Base-by-base conservation (phyloP, 2,329 filamentous ascomycete genomes). In the Penicillium sp. region DNA sequence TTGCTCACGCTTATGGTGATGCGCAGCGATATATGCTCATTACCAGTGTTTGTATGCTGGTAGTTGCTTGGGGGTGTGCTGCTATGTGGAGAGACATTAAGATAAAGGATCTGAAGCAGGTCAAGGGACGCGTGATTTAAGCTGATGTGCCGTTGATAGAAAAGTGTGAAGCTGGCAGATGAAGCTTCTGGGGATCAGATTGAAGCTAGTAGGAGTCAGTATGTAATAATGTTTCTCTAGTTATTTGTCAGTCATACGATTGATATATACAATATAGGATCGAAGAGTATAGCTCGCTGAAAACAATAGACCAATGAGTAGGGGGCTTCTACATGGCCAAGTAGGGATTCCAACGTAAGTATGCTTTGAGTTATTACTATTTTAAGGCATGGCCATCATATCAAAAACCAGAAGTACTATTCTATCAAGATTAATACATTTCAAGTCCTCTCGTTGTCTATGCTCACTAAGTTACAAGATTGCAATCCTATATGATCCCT, bases 21-120 rank as follows among this genome's bases (percentile, higher is more conserved):
- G 73, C 76, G 1, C 80, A 82, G 66, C 65, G 75, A 6, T 59
- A 81, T 37, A 70, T 82, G 15, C 80, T 78, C 57, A 81, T 81
- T 52, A 76, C 78, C 1, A 80, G 80, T 15, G 78, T 82, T 33
- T 80, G 78, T 56, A 64, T 82, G 15, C 67, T 80, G 57, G 72
- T 74, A 5, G 68, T 76, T 60, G 77, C 77, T 0, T 79, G 67
- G 60, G 58, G 57, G 2, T 55, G 53, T 35, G 8, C 53, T 42
- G 45, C 27, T 2, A 50, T 50, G 45, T 55, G 53, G 53, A 42
- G 53, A 21, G 53, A 55, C 21, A 55, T 55, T 21, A 50, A 49
- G 45, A 15, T 55, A 17, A 55, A 55, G 37, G 53, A 55, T n/a
- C 5, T 55, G 9, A 55, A 55, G 29, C 53, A 55, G 53, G 53